Evolutionary conservation across 768 basidiomycete species (phyloP).

Genomic region (Auricularia sp.): DNA sequence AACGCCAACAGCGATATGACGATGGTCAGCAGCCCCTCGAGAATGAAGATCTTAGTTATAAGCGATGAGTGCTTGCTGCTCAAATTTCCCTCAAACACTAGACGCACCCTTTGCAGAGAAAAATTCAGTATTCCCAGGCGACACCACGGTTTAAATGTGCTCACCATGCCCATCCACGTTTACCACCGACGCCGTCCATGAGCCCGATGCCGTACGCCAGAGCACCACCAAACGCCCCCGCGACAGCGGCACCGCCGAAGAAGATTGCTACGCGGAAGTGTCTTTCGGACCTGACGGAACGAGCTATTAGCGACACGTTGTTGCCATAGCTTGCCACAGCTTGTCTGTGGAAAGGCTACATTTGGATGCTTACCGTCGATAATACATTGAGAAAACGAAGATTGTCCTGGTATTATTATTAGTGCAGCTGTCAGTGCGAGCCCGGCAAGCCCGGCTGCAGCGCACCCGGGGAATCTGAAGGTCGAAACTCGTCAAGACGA

Average conservation of each 20-base stretch:
- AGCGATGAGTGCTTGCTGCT: background rate
- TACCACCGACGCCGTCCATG: slow-evolving; percentile 53
- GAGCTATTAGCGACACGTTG: too few relatives aligned
- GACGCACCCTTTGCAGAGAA: slow-evolving; percentile 39
- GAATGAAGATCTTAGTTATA: background rate
- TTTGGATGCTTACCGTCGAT: background rate
- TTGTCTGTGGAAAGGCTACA: background rate
- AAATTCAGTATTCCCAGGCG: slow-evolving; percentile 29
- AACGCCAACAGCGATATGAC: slow-evolving; percentile 37
- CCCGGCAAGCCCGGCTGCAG: slow-evolving; percentile 5
- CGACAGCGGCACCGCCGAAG: slow-evolving; percentile 50
- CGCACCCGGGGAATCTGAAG: slow-evolving; percentile 29
- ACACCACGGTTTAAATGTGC: background rate
- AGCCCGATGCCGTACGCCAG: slow-evolving; percentile 48
- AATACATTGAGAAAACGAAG: background rate
- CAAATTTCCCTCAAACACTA: too few relatives aligned
- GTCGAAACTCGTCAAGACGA: too few relatives aligned
- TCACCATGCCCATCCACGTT: slow-evolving; percentile 51
- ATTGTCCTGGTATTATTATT: slow-evolving; percentile 27
- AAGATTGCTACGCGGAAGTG: slow-evolving; percentile 54
- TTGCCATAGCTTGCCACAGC: too few relatives aligned
- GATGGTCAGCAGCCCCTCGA: slow-evolving; percentile 34
- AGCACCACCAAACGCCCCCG: slow-evolving; percentile 57
- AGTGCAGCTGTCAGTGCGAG: slow-evolving; percentile 43
- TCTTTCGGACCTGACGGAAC: slow-evolving; percentile 35